Conservation (phyloP, 805 yeast species). For the Metschnikowia sp. region DNA sequence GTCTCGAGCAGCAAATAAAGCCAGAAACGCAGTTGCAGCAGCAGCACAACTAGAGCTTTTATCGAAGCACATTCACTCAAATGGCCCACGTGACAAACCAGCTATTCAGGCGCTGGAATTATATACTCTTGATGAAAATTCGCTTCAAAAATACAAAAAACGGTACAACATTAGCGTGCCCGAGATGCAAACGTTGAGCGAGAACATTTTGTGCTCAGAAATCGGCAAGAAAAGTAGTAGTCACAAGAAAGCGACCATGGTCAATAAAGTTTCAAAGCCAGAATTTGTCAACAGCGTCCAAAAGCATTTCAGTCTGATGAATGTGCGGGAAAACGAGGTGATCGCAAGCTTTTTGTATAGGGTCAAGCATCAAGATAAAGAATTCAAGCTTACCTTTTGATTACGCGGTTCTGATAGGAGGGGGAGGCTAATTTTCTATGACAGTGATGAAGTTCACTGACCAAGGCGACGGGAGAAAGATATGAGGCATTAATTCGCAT, state of each 20-base stretch:
- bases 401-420: too few species aligned
- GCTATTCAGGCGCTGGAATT: slow-evolving; percentile 66
- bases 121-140: slow-evolving; percentile 53
- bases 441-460: too few species aligned
- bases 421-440: too few species aligned
- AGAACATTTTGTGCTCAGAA: slow-evolving; percentile 65
- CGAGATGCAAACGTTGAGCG: slow-evolving; percentile 62
- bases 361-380: slow-evolving; percentile 63
- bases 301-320: slow-evolving; percentile 59
- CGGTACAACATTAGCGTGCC: slow-evolving; percentile 55
- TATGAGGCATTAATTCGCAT: too few species aligned
- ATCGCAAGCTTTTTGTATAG: slow-evolving; percentile 86
- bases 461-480: neutral
- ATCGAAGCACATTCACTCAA: slow-evolving; percentile 66
- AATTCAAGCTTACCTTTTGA: slow-evolving; percentile 39
- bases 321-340: slow-evolving; percentile 77
- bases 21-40: slow-evolving; percentile 56
- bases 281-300: slow-evolving; percentile 60
- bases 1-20: slow-evolving; percentile 51
- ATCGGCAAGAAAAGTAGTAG: slow-evolving; percentile 67
- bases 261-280: slow-evolving; percentile 49
- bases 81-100: slow-evolving; percentile 62
- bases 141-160: slow-evolving; percentile 67
- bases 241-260: slow-evolving; percentile 22
- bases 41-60: slow-evolving; percentile 69